Evolutionary conservation across 495 filamentous ascomycete species (phyloP).

Genomic region (Podospora pseudocomata): DNA sequence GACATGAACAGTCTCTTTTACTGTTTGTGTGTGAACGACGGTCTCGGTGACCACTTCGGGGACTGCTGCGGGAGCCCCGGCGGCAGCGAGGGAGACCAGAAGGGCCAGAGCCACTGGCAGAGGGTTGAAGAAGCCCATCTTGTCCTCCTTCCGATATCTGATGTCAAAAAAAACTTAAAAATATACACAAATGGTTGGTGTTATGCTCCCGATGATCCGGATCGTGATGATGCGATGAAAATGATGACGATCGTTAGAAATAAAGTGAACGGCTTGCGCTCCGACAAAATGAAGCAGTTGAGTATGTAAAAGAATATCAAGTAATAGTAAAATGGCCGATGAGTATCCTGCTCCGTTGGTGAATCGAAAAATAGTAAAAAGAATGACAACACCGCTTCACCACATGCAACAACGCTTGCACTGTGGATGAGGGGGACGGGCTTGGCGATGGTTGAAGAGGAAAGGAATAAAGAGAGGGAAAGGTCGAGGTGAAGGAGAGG

Average conservation of each 20-base stretch:
- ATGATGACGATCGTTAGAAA: not conserved
- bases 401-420: conserved; percentile 6
- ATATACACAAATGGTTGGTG: not conserved
- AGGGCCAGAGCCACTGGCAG: conserved; percentile 4
- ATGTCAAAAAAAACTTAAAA: conserved; percentile 1
- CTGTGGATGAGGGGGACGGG: conserved; percentile 1
- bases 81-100: not conserved
- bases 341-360: conserved; percentile 11
- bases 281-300: conserved; percentile 3
- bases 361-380: conserved; percentile 8
- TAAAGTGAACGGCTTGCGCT: conserved; percentile 8
- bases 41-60: conserved; percentile 2
- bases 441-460: conserved; percentile 11
- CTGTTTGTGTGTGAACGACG: conserved; percentile 8
- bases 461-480: conserved; percentile 1
- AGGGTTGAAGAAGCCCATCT: conserved; percentile 7
- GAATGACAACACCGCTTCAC: conserved; percentile 8
- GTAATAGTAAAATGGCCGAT: not conserved
- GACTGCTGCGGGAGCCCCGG: conserved; percentile 1
- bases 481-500: not conserved
- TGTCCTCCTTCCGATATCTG: not conserved
- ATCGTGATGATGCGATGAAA: not conserved
- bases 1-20: conserved; percentile 10
- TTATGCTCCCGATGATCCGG: not conserved
- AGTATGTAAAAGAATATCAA: not conserved